Evolutionary conservation across 1,284 basidiomycete species (phyloP).

Genomic region (Exobasidium cylindrosporum): DNA sequence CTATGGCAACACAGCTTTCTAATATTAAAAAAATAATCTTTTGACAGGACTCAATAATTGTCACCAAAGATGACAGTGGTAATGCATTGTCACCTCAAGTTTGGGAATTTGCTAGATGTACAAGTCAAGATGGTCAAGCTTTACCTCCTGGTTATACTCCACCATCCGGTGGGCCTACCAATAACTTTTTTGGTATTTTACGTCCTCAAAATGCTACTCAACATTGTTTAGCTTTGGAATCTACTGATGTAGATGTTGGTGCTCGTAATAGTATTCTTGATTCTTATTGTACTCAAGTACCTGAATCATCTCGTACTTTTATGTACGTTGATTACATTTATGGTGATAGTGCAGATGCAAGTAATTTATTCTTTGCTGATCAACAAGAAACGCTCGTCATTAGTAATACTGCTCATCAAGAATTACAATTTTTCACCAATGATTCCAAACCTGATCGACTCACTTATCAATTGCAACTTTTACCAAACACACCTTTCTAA

Average conservation of each 20-base stretch:
- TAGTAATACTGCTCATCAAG: not conserved
- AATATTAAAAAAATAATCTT: not conserved
- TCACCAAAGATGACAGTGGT: constrained; percentile 3
- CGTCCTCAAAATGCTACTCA: constrained; percentile 9
- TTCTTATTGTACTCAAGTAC: constrained; percentile 11
- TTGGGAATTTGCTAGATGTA: not conserved
- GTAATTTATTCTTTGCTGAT: constrained; percentile 8
- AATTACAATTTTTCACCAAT: constrained; percentile 13
- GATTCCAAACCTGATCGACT: not conserved
- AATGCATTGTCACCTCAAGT: not conserved
- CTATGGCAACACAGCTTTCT: too few species aligned
- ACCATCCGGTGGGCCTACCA: constrained; percentile 2
- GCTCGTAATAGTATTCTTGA: constrained; percentile 8
- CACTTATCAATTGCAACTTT: constrained; percentile 4
- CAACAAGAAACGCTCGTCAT: constrained; percentile 5
- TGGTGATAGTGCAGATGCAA: not conserved
- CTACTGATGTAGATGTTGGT: not conserved
- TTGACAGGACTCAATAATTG: constrained; percentile 2
- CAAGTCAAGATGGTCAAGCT: not conserved
- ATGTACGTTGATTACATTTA: constrained; percentile 9
- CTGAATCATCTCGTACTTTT: not conserved
- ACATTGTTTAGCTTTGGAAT: constrained; percentile 8
- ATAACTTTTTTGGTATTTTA: constrained; percentile 5
- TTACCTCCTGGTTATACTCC: constrained; percentile 4
- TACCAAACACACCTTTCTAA: not conserved